Conservation (phyloP, 768 basidiomycete genomes). For the Kwoniella bestiolae region DNA sequence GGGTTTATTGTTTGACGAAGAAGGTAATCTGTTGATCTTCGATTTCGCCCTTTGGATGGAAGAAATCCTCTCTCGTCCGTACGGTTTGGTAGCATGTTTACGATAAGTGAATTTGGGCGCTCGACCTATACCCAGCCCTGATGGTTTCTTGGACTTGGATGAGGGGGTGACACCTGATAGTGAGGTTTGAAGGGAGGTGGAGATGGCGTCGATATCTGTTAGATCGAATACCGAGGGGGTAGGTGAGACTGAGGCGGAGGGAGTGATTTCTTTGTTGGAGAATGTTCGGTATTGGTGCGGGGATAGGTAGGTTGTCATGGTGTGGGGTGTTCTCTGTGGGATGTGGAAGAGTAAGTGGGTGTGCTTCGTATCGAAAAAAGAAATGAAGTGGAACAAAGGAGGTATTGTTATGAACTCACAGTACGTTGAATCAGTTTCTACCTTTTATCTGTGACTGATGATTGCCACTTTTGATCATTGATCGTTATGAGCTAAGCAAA, state of each 20-base stretch:
- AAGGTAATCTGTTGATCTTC: constrained; percentile 8
- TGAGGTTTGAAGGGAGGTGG: constrained; percentile 19
- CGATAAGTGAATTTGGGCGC: constrained; percentile 23
- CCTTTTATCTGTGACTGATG: not conserved
- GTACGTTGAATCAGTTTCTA: constrained; percentile 22
- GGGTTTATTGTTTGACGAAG: constrained; percentile 1
- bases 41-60: constrained; percentile 26
- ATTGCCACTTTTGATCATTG: not conserved
- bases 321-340: not conserved
- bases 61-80: constrained; percentile 12
- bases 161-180: constrained; percentile 16
- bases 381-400: too few relatives aligned
- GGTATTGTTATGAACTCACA: too few relatives aligned
- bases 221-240: constrained; percentile 14
- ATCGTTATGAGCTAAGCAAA: too few relatives aligned
- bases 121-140: constrained; percentile 25
- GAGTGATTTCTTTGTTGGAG: constrained; percentile 31
- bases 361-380: too few relatives aligned
- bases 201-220: constrained; percentile 24
- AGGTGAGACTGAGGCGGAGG: constrained; percentile 1
- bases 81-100: constrained; percentile 23
- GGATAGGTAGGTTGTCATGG: constrained; percentile 17
- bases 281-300: constrained; percentile 14
- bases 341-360: too few relatives aligned
- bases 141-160: constrained; percentile 12